Conservation (phyloP, 768 basidiomycete genomes). For the Gymnopilus junonius region DNA sequence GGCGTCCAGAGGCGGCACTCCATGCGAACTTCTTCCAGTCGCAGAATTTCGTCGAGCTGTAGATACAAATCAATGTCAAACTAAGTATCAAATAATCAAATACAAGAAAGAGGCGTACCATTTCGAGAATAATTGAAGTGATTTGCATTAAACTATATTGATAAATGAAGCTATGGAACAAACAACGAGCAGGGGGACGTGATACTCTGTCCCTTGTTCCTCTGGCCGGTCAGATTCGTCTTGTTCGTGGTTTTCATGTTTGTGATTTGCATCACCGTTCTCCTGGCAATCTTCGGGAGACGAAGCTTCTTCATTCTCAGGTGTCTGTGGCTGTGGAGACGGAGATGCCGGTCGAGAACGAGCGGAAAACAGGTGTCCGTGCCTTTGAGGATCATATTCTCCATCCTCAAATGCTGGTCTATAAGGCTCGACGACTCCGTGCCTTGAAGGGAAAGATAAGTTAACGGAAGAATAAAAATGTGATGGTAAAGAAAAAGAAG, state of each 20-base stretch:
- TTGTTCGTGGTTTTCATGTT: background rate
- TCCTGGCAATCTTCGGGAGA: background rate
- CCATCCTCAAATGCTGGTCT: slow-evolving; percentile 41
- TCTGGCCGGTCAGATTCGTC: slow-evolving; percentile 19
- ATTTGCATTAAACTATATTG: slow-evolving; percentile 58
- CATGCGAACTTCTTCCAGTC: slow-evolving; percentile 53
- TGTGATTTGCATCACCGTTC: background rate
- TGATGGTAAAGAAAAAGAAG: background rate
- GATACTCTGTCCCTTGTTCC: slow-evolving; percentile 24
- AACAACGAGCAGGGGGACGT: slow-evolving; percentile 51
- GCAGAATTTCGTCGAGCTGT: slow-evolving; percentile 63
- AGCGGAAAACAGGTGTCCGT: background rate
- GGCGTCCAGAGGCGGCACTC: slow-evolving; percentile 65
- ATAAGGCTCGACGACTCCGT: slow-evolving; percentile 66
- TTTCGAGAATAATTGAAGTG: slow-evolving; percentile 39
- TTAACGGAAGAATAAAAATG: no score
- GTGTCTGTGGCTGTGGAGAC: background rate
- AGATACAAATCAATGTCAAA: background rate
- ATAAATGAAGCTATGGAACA: slow-evolving; percentile 79
- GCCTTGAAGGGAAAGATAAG: slow-evolving; percentile 29
- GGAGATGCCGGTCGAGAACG: slow-evolving; percentile 4
- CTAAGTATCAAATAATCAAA: background rate
- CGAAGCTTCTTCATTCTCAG: background rate
- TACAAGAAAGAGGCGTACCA: slow-evolving; percentile 34
- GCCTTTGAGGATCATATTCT: background rate